Evolutionary conservation across 495 filamentous ascomycete genomes (phyloP), one percentile per base, ranked within the genome.

Genomic region (Hyaloscypha finlandica): DNA sequence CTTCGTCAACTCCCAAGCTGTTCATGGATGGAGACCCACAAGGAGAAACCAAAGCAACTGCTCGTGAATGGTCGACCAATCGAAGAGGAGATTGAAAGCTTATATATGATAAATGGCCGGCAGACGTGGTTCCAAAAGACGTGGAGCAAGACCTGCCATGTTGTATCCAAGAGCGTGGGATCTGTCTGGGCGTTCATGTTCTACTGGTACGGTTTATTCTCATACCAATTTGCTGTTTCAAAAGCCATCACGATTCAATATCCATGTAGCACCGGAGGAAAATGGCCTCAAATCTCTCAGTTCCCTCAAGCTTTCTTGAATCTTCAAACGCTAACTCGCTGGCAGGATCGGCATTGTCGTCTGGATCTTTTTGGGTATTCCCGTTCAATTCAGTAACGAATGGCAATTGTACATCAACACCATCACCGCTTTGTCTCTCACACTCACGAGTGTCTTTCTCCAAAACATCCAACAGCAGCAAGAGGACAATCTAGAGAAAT

Each of bases 401-500:
- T 81, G 79, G 79, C 76, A 81, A 56, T 66, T 81, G 8, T 77
- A 78, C 61, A 75, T 79, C 68, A 81, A 81, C 65, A 75, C 77
- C 8, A 76, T 74, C 20, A 77, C 77, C 0, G 77, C 79, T 0
- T 74, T 76, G 1, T 66, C 71, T 62, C 76, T 79, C 69, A 73
- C 76, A 22, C 71, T 81, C 37, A 72, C 74, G 4, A 76, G 74
- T 65, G 72, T 77, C 3, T 81, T 81, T 68, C 71, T 81, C 8
- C 74, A 76, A 20, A 77, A 76, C 62, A 74, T 81, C 52, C 75
- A 75, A 32, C 75, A 78, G 60, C 74, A 74, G 37, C 76, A 78
- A 61, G 69, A 70, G 22, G 73, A 74, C 32, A 73, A 76, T 39
- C 68, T 74, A 4, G 71, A 71, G 20, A 66, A 52, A 14, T 77